Conservation (phyloP, 805 yeast genomes). For the Pichia nanzhaoensis region DNA sequence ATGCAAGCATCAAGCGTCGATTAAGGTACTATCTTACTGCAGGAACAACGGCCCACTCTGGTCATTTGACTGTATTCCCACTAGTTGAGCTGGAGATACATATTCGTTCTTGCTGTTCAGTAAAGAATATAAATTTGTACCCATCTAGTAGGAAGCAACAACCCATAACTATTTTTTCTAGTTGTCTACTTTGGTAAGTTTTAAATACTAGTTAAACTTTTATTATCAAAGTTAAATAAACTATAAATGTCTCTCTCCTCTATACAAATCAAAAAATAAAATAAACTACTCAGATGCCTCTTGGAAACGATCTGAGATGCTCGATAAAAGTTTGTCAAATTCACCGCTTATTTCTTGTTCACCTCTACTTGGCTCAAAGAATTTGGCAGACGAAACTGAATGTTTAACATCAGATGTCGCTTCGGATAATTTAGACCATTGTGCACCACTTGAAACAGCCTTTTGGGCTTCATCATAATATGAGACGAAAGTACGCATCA, state of each 20-base stretch:
- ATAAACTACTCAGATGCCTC: slow-evolving; percentile 89
- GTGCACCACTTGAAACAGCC: slow-evolving; percentile 88
- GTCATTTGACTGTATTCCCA: too few species aligned
- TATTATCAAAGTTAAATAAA: slow-evolving; percentile 7
- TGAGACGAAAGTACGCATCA: slow-evolving; percentile 92
- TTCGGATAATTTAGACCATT: slow-evolving; percentile 89
- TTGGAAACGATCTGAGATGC: slow-evolving; percentile 85
- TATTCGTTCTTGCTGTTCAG: too few species aligned
- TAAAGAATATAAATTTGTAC: too few species aligned
- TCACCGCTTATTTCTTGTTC: slow-evolving; percentile 67
- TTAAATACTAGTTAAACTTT: not conserved
- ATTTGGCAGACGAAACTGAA: slow-evolving; percentile 88
- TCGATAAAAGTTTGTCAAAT: slow-evolving; percentile 67
- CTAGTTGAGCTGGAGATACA: too few species aligned
- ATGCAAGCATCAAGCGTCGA: too few species aligned
- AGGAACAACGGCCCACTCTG: too few species aligned
- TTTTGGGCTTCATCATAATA: slow-evolving; percentile 97
- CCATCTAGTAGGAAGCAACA: too few species aligned
- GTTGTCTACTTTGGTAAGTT: too few species aligned
- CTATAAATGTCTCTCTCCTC: not conserved
- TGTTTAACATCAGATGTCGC: slow-evolving; percentile 89
- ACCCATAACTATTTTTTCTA: too few species aligned
- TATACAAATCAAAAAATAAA: too few species aligned
- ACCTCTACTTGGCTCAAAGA: slow-evolving; percentile 93
- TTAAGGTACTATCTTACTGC: too few species aligned